Percentiles rank a stretch among this genome's conserved stretches.
Evolutionary conservation across 2,329 filamentous ascomycete species (phyloP).

Genomic region (Stachybotrys chartarum): DNA sequence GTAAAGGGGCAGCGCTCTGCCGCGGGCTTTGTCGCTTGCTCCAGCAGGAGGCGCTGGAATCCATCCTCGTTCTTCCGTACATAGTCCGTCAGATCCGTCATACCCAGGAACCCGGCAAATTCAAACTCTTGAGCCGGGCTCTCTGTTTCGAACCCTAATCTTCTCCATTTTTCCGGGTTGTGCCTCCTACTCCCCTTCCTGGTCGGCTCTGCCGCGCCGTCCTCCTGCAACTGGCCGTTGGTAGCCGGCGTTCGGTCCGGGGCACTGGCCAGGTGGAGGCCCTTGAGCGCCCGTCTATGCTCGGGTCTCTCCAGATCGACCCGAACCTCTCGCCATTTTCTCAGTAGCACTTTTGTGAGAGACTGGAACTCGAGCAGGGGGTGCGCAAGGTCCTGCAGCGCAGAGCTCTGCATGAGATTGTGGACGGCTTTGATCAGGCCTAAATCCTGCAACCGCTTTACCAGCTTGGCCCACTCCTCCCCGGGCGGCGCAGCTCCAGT

Average conservation of each 20-base stretch:
- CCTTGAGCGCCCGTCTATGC: conserved; percentile 79
- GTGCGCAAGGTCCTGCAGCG: conserved; percentile 82
- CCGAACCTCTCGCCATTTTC: conserved; percentile 79
- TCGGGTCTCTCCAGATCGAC: conserved; percentile 84
- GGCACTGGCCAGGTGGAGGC: conserved; percentile 75
- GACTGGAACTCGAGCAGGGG: conserved; percentile 90
- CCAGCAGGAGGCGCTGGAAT: conserved; percentile 85
- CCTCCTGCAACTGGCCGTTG: conserved; percentile 31
- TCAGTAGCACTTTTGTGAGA: conserved; percentile 77
- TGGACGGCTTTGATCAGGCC: conserved; percentile 91
- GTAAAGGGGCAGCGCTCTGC: conserved; percentile 80
- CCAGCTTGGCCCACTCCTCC: conserved; percentile 91
- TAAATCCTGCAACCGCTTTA: conserved; percentile 86
- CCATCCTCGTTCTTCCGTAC: conserved; percentile 86
- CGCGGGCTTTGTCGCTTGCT: conserved; percentile 70
- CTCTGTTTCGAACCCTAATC: conserved; percentile 86
- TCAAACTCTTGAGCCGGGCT: conserved; percentile 82
- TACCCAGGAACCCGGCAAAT: conserved; percentile 77
- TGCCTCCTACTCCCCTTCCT: conserved; percentile 63
- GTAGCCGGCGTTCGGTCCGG: conserved; percentile 43
- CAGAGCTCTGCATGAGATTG: conserved; percentile 87
- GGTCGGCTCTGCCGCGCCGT: conserved; percentile 22
- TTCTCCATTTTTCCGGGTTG: conserved; percentile 86
- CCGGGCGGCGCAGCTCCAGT: conserved; percentile 14
- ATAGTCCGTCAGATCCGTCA: conserved; percentile 97